Base-by-base conservation (phyloP, 768 basidiomycete species). In the Termitomyces sp. region DNA sequence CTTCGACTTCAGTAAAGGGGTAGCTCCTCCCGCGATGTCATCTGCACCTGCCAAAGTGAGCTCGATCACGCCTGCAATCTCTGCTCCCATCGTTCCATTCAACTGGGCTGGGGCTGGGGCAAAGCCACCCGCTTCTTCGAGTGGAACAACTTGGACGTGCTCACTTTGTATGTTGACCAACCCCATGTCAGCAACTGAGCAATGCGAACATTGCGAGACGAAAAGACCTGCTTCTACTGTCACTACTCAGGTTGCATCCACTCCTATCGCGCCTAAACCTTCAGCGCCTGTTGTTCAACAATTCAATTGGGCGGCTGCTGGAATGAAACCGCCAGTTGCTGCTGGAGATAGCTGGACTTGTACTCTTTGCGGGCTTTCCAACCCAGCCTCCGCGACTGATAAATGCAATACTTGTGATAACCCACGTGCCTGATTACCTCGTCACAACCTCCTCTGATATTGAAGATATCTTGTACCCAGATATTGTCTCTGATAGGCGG, bases 241-340 rank as follows among this genome's bases (percentile, higher is more conserved):
- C 3, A 26, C 61, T 33, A 41, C 46, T 48, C 53, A 63, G 18
- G 40, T 52, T n/a, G 43, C 54, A 26, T 18, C 54, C 3, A 18
- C 38, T 20, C 38, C 38, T 8, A n/a, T 30, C 3, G n/a, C n/a
- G 26, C 22, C 67, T 26, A 8, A 59, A 16, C 28, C 52, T 14
- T 6, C 46, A 3, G 41, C 68, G 14, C 50, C 64, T 30, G 60
- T 68, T 47, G 55, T 69, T 41, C 71, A 74, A 43, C 73, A 73
- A 33, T 88, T 88, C 62, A 74, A 87, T 63, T 88, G 83, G 80
- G 73, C 77, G 2, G 84, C 83, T 10, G 84, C 84, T 0, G 87
- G 85, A 3, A 67, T 81, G 55, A 85, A 80, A 60, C 67, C 76
- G 3, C 79, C 83, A 5, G 58, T 70, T 2, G 53, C 70, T 2